Conservation (phyloP, 2,329 filamentous ascomycete species). For the Drechslerella stenobrocha region DNA sequence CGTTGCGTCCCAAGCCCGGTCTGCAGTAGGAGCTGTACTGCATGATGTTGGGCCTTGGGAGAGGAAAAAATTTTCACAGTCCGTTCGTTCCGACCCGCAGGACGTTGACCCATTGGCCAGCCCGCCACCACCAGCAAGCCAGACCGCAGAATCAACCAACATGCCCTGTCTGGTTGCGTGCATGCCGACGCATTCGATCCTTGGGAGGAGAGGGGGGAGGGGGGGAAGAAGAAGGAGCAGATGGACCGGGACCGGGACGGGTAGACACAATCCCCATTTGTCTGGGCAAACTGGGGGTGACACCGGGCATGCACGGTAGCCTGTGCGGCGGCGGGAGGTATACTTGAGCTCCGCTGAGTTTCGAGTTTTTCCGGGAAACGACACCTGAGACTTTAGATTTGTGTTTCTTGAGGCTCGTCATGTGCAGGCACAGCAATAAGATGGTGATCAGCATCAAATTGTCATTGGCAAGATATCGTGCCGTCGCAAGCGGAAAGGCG, state of each 20-base stretch:
- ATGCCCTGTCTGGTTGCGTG: not conserved
- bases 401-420: not conserved
- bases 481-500: not conserved
- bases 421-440: constrained; percentile 2
- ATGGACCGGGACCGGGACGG: not conserved
- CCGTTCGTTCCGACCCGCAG: constrained; percentile 47
- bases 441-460: constrained; percentile 39
- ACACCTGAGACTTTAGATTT: not conserved
- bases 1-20: constrained; percentile 21
- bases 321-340: not conserved
- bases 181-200: not conserved
- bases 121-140: not conserved
- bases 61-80: constrained; percentile 26
- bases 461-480: constrained; percentile 30
- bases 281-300: too few relatives aligned
- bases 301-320: too few relatives aligned
- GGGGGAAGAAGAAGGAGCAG: not conserved
- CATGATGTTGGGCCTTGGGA: constrained; percentile 37
- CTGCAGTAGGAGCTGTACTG: constrained; percentile 24
- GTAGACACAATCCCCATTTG: too few relatives aligned
- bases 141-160: not conserved
- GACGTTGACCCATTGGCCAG: constrained; percentile 37
- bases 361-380: not conserved
- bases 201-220: too few relatives aligned
- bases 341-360: constrained; percentile 8